phyloP scores from a whole-genome alignment of 805 yeast genomes.

The Wickerhamiella bombiphila region DNA sequence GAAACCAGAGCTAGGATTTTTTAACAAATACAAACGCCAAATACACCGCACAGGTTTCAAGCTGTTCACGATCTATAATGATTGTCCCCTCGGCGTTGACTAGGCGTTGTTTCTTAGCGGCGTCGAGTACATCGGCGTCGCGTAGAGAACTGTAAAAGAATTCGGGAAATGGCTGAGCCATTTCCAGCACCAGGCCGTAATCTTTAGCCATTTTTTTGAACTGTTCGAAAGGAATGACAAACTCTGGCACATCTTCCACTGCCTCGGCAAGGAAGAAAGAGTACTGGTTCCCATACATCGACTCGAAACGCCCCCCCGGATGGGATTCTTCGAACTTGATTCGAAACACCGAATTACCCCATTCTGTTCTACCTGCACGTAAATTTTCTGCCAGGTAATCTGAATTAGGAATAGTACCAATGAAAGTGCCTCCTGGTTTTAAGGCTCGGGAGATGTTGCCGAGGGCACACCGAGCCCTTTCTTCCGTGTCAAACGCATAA shows the following conservation, averaged over 20 bases:
- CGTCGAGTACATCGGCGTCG: conserved; percentile 17
- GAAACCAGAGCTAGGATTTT: no score
- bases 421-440: conserved; percentile 69
- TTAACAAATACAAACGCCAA: conserved; percentile 61
- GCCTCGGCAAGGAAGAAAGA: conserved; percentile 79
- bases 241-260: conserved; percentile 91
- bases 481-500: conserved; percentile 83
- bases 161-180: conserved; percentile 64
- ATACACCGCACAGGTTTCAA: conserved; percentile 78
- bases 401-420: conserved; percentile 90
- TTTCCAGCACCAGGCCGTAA: conserved; percentile 56
- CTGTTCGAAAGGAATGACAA: conserved; percentile 86
- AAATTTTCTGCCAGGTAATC: conserved; percentile 46
- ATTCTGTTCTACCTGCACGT: conserved; percentile 38
- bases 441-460: conserved; percentile 64
- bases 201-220: conserved; percentile 74
- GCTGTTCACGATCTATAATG: conserved; percentile 80
- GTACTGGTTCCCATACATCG: conserved; percentile 68
- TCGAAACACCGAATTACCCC: conserved; percentile 77
- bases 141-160: conserved; percentile 70
- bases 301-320: conserved; percentile 10
- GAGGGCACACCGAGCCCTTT: conserved; percentile 56
- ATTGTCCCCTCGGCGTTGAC: conserved; percentile 62
- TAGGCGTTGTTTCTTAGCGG: conserved; percentile 29
- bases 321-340: conserved; percentile 70